Base-by-base conservation (phyloP, 768 basidiomycete species). In the Cyathus striatus region DNA sequence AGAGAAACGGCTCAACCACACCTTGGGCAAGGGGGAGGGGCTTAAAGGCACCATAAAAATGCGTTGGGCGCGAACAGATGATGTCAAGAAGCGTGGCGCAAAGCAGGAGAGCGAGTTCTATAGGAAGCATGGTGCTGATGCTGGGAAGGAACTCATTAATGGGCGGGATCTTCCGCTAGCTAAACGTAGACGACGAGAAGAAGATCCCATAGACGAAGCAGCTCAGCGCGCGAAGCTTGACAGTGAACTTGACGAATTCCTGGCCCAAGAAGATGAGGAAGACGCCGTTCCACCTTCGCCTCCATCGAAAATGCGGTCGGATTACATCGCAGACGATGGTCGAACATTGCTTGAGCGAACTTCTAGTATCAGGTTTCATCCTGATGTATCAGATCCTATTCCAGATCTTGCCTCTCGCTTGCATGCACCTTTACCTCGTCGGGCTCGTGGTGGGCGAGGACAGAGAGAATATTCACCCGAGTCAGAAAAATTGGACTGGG, bases 1-100 rank as follows among this genome's bases (percentile, higher is more conserved):
- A 17, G 83, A 90, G 55, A 79, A 87, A 42, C 78, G 87, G 22
- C 84, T 90, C 37, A 83, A 75, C 54, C 74, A 68, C 51, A 86
- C 78, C 42, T 65, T 91, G 25, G 86, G 86, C 14, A 76, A 78
- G 47, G 76, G 83, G 2, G 74, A 79, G 45, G 85, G 83, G 2
- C 56, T 90, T 23, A 81, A 78, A 53, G 87, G 82, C 10, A 52
- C 59, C 5, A 72, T 92, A 30, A 68, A 66, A 42, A 83, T 92
- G 78, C 78, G 90, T 20, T 90, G 86, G 86, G 90, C 90, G 1
- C 69, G 64, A 45, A 55, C 51, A 21, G 75, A 78, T 22, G 90
- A 92, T 51, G 74, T 89, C 35, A 92, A 92, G 69, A 79, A 85
- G 66, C 77, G 72, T 40, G 86, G 85, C 2, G 86, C 90, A 3